Evolutionary conservation across 495 filamentous ascomycete genomes (phyloP).

Genomic region (Letharia columbiana): DNA sequence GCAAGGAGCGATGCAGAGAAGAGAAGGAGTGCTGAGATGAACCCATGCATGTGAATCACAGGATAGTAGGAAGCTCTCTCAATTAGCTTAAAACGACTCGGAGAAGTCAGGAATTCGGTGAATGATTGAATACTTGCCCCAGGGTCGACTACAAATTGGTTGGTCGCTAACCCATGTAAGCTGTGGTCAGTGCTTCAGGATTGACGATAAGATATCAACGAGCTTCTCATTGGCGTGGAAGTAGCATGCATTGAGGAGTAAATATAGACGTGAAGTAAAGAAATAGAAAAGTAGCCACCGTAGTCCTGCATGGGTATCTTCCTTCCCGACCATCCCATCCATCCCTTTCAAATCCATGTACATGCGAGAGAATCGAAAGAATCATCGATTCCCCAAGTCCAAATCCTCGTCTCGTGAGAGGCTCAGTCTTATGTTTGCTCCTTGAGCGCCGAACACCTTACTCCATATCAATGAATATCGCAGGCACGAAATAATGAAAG

Average conservation of each 20-base stretch:
- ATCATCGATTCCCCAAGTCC: not conserved
- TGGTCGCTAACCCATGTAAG: too few relatives aligned
- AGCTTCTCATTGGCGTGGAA: not conserved
- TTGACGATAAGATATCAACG: not conserved
- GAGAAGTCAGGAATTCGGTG: too few relatives aligned
- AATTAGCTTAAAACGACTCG: too few relatives aligned
- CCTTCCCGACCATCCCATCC: not conserved
- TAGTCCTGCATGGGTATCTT: not conserved
- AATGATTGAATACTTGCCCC: too few relatives aligned
- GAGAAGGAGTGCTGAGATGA: too few relatives aligned
- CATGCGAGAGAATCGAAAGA: not conserved
- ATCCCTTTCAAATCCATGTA: not conserved
- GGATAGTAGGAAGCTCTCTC: too few relatives aligned
- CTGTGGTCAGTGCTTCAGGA: too few relatives aligned
- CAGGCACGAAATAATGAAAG: not conserved
- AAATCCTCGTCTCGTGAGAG: not conserved
- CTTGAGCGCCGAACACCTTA: not conserved
- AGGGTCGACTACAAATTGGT: too few relatives aligned
- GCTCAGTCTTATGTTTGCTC: not conserved
- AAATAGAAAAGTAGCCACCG: not conserved
- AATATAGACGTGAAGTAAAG: not conserved
- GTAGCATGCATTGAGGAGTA: not conserved
- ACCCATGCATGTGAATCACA: too few relatives aligned
- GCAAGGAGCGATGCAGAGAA: too few relatives aligned
- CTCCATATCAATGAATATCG: not conserved